Base-by-base conservation (phyloP, 371 early-diverging fungal genomes). In the Lichtheimia corymbifera region DNA sequence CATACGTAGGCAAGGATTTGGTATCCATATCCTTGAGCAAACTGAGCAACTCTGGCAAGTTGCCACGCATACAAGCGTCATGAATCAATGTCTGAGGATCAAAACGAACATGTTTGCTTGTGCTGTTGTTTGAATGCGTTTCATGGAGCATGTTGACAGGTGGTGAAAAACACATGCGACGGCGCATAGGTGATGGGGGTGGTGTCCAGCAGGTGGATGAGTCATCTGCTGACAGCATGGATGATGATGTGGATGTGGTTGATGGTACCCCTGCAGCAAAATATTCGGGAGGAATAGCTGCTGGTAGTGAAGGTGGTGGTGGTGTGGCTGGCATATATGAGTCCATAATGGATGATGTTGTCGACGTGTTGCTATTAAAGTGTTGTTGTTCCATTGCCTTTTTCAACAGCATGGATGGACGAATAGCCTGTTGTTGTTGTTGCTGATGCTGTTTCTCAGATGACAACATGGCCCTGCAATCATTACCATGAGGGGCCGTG, bases 31-130 rank as follows among this genome's bases (percentile, higher is more conserved):
- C 20, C 64, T 62, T 5, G 18, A 50, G 9, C 35, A 50, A 4
- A 50, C 35, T 50, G n/a, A n/a, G 53, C 6, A 72, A 6, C 57
- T 74, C 74, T 0, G 66, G 20, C 18, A 65, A 18, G 44, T 79
- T 74, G 13, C 79, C 79, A 13, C 72, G 66, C 18, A 68, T 58
- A 66, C 79, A 79, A 5, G 69, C 70, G 50, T 80, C 77, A 30
- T 73, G 60, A 15, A 80, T 24, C 9, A 80, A 62, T 17, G 61
- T 59, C 47, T 68, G 61, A 30, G 73, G 65, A 65, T 66, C 63
- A 56, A 80, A 80, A n/a, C 68, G 74, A 7, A 78, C 79, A 24
- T 62, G 70, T 9, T 35, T 35, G 28, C 28, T 28, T 1, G 28
- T 28, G 28, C 28, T 28, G 28, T 28, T 28, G 35, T 35, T 35